A percentile compares a stretch with the other conserved stretches of the same genome.
These are phyloP conservation scores for Hanseniaspora lachancei DNA, from an alignment of 805 yeast genomes.

Conservation along the genomic window DNA sequence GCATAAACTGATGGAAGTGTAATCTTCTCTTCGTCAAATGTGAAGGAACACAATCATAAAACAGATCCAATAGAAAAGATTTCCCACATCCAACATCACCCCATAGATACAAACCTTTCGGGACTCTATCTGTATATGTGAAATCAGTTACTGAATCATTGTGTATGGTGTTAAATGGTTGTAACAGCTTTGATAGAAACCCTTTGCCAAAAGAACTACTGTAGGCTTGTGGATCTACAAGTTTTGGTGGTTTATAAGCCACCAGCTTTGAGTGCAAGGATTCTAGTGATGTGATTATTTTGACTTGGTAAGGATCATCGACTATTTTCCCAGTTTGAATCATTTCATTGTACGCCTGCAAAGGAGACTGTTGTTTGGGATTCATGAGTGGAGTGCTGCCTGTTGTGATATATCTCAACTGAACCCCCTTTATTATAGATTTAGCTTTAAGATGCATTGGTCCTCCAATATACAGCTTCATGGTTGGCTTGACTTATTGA, in stretches of 20 bases:
- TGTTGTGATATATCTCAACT: neutral
- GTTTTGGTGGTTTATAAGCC: conserved; percentile 49
- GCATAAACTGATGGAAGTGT: conserved; percentile 97
- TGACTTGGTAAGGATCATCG: conserved; percentile 72
- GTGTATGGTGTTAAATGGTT: conserved; percentile 14
- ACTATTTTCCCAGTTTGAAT: conserved; percentile 40
- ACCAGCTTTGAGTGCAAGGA: conserved; percentile 42
- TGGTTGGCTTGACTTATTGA: neutral
- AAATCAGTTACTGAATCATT: conserved; percentile 12
- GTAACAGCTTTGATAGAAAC: conserved; percentile 7
- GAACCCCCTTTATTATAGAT: neutral
- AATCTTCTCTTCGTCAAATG: conserved; percentile 67
- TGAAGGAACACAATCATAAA: conserved; percentile 68
- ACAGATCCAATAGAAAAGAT: conserved; percentile 95
- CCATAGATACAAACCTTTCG: conserved; percentile 77
- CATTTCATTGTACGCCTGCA: conserved; percentile 38
- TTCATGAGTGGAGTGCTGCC: neutral
- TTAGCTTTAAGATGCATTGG: neutral
- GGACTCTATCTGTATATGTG: conserved; percentile 33
- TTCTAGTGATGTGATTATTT: conserved; percentile 51
- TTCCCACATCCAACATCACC: conserved; percentile 99
- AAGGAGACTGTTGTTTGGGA: conserved; percentile 28
- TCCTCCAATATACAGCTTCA: neutral
- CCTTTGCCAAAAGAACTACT: neutral
- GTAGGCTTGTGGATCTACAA: conserved; percentile 25